Percentiles rank a stretch among this genome's conserved stretches.
phyloP scores from a whole-genome alignment of 2,329 filamentous ascomycete species.

The Monosporascus sp. region DNA sequence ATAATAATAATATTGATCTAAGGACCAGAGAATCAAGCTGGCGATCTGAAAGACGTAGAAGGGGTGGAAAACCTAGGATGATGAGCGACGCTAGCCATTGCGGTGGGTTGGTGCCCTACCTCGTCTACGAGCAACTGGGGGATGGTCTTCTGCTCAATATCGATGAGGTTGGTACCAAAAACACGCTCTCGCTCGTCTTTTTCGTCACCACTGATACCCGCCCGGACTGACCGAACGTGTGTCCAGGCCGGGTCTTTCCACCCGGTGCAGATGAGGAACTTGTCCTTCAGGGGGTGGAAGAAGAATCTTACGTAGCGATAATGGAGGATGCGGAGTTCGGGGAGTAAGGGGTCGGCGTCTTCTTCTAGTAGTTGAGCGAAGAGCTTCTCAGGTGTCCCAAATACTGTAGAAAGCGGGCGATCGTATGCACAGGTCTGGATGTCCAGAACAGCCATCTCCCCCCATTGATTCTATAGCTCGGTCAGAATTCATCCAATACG shows the following conservation, averaged over 20 bases:
- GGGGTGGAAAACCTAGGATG: constrained; percentile 74
- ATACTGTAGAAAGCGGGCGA: constrained; percentile 55
- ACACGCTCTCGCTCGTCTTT: constrained; percentile 76
- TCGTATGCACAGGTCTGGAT: constrained; percentile 52
- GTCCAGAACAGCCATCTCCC: constrained; percentile 75
- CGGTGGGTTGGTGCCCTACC: constrained; percentile 36
- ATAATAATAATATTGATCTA: constrained; percentile 98
- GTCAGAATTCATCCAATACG: constrained; percentile 23
- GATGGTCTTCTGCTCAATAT: constrained; percentile 85
- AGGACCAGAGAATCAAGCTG: constrained; percentile 87
- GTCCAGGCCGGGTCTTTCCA: constrained; percentile 96
- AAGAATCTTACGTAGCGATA: constrained; percentile 94
- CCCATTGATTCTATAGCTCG: constrained; percentile 75
- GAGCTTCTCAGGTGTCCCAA: constrained; percentile 61
- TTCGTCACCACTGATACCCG: constrained; percentile 83
- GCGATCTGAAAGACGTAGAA: constrained; percentile 98
- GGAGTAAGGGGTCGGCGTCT: constrained; percentile 73
- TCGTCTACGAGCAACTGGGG: constrained; percentile 84
- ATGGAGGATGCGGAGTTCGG: constrained; percentile 70
- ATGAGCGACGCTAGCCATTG: constrained; percentile 4
- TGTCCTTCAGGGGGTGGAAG: constrained; percentile 84
- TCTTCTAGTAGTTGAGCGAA: constrained; percentile 50
- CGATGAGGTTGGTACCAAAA: constrained; percentile 86
- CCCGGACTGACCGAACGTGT: constrained; percentile 66
- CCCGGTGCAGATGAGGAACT: constrained; percentile 76